Conservation (phyloP, 2,329 filamentous ascomycete species). For the Pseudogymnoascus sp. region DNA sequence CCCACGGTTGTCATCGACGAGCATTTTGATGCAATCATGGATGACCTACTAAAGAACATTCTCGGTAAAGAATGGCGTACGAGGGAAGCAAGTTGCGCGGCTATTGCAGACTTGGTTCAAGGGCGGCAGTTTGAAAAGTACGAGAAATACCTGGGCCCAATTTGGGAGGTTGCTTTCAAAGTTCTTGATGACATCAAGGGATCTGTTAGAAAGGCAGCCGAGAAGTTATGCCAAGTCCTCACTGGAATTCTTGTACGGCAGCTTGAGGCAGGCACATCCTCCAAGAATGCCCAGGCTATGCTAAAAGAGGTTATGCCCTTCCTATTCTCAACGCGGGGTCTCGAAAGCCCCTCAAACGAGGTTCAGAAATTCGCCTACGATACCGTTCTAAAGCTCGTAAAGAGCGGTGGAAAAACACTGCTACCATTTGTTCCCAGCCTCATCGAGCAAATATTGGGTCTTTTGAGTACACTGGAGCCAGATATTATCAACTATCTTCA, state of each 20-base stretch:
- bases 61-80: slow-evolving; percentile 89
- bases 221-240: slow-evolving; percentile 73
- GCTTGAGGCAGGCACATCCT: slow-evolving; percentile 67
- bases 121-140: slow-evolving; percentile 71
- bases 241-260: slow-evolving; percentile 80
- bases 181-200: slow-evolving; percentile 95
- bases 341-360: slow-evolving; percentile 83
- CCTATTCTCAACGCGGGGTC: slow-evolving; percentile 75
- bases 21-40: slow-evolving; percentile 83
- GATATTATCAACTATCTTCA: slow-evolving; percentile 89
- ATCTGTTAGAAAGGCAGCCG: slow-evolving; percentile 73
- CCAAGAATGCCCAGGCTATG: slow-evolving; percentile 68
- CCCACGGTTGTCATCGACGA: slow-evolving; percentile 65
- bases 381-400: slow-evolving; percentile 81
- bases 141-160: slow-evolving; percentile 72
- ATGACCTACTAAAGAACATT: slow-evolving; percentile 77
- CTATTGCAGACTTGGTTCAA: slow-evolving; percentile 79
- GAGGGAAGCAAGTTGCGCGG: slow-evolving; percentile 84
- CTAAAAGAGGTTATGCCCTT: slow-evolving; percentile 84
- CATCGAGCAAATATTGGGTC: slow-evolving; percentile 69
- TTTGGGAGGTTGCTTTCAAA: slow-evolving; percentile 81
- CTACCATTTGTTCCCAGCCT: slow-evolving; percentile 75
- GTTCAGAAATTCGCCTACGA: slow-evolving; percentile 76
- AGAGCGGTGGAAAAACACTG: slow-evolving; percentile 73
- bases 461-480: slow-evolving; percentile 82